phyloP scores from a whole-genome alignment of 2,329 filamentous ascomycete species.

The Cytospora piceae region DNA sequence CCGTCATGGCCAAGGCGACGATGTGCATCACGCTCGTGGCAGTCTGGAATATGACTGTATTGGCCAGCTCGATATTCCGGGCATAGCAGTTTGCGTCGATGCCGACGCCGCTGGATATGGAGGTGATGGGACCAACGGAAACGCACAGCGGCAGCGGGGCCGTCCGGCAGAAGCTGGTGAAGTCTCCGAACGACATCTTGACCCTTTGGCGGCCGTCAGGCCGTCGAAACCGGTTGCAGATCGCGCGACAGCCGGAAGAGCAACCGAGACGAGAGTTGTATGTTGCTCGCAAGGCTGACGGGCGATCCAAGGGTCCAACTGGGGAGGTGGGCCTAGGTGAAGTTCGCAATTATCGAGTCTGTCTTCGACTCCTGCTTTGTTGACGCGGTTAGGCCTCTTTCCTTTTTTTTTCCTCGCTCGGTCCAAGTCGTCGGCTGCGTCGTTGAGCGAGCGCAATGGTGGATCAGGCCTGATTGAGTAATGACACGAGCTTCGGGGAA shows the following conservation, averaged over 20 bases:
- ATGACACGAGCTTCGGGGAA: constrained; percentile 16
- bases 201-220: constrained; percentile 31
- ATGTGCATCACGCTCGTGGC: constrained; percentile 94
- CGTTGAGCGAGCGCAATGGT: constrained; percentile 9
- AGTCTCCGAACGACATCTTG: constrained; percentile 89
- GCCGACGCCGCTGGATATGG: constrained; percentile 69
- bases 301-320: neutral
- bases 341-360: constrained; percentile 6
- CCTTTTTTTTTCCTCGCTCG: neutral
- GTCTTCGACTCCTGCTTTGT: constrained; percentile 5
- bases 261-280: neutral
- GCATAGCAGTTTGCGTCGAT: constrained; percentile 93
- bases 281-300: constrained; percentile 14
- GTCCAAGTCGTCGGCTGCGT: neutral
- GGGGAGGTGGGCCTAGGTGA: constrained; percentile 6
- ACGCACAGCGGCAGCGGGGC: constrained; percentile 86
- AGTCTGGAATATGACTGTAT: constrained; percentile 97
- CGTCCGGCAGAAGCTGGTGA: constrained; percentile 82
- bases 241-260: neutral
- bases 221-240: constrained; percentile 6
- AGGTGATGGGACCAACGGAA: constrained; percentile 75
- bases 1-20: constrained; percentile 85
- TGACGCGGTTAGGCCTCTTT: neutral
- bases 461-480: constrained; percentile 6
- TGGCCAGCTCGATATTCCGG: constrained; percentile 91